A percentile compares a stretch with the other conserved stretches of the same genome.
These are phyloP conservation scores for Aegilops speltoides DNA, from an alignment of 176 grass and related monocot species.

Conservation along the genomic window DNA sequence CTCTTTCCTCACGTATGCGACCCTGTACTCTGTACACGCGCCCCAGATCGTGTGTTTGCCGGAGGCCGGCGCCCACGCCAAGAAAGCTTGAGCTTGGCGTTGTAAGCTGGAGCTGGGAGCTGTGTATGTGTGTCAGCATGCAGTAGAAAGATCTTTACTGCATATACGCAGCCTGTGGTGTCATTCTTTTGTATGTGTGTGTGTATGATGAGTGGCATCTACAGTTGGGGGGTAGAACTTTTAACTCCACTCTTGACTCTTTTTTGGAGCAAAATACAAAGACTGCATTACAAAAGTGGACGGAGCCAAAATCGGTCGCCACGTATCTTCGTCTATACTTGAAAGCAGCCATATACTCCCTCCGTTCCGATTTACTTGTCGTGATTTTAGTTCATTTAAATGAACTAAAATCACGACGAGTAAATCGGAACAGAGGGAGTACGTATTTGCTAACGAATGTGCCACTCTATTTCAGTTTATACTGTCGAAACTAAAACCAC, in stretches of 20 bases:
- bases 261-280: no score
- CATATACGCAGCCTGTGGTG: background rate
- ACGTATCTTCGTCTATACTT: no score
- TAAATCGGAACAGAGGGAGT: no score
- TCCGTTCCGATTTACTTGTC: no score
- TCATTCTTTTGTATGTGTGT: background rate
- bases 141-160: background rate
- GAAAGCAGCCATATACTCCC: no score
- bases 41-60: slow-evolving; percentile 42
- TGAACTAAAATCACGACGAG: no score
- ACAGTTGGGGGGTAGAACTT: background rate
- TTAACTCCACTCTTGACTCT: background rate
- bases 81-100: slow-evolving; percentile 37
- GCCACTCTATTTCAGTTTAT: no score
- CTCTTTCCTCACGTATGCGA: slow-evolving; percentile 54
- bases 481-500: no score
- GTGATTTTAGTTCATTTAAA: no score
- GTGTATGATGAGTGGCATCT: background rate
- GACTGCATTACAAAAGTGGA: no score
- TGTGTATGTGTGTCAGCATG: slow-evolving; percentile 27
- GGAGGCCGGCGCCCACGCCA: slow-evolving; percentile 10
- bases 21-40: slow-evolving; percentile 56
- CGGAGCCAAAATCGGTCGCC: no score
- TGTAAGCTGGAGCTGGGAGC: slow-evolving; percentile 8
- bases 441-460: no score